These are phyloP conservation scores for Albizia julibrissin DNA, from an alignment of 306 rosid genomes.

Conservation along the genomic window DNA sequence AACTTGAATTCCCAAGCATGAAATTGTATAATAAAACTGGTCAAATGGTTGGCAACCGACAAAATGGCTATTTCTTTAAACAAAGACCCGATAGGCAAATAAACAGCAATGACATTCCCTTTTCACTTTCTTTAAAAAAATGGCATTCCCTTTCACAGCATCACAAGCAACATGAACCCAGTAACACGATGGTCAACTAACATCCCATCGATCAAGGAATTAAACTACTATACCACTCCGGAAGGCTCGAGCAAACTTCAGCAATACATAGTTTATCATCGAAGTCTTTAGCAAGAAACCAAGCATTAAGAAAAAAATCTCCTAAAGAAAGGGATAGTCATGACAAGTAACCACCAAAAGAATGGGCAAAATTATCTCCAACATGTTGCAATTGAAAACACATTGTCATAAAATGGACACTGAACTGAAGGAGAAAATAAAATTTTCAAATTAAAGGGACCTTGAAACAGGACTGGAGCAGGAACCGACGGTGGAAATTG, in stretches of 20 bases:
- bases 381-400: not conserved
- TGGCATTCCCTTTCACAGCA: constrained; percentile 22
- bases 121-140: not conserved
- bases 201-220: not conserved
- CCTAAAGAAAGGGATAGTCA: not conserved
- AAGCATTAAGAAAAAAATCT: not conserved
- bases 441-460: constrained; percentile 35
- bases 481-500: constrained; percentile 41
- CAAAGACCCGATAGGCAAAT: constrained; percentile 6
- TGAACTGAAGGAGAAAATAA: not conserved
- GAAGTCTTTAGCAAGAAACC: not conserved
- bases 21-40: not conserved
- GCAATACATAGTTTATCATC: not conserved
- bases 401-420: constrained; percentile 19
- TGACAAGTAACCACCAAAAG: not conserved
- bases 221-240: not conserved
- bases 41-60: not conserved
- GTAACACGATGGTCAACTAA: constrained; percentile 28
- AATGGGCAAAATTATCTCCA: not conserved
- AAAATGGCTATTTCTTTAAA: constrained; percentile 6
- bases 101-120: not conserved
- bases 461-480: constrained; percentile 59
- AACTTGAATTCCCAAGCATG: not conserved
- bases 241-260: not conserved
- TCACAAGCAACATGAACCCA: constrained; percentile 4